These are phyloP conservation scores for Botryotinia calthae DNA, from an alignment of 2,329 filamentous ascomycete genomes.

Conservation along the genomic window DNA sequence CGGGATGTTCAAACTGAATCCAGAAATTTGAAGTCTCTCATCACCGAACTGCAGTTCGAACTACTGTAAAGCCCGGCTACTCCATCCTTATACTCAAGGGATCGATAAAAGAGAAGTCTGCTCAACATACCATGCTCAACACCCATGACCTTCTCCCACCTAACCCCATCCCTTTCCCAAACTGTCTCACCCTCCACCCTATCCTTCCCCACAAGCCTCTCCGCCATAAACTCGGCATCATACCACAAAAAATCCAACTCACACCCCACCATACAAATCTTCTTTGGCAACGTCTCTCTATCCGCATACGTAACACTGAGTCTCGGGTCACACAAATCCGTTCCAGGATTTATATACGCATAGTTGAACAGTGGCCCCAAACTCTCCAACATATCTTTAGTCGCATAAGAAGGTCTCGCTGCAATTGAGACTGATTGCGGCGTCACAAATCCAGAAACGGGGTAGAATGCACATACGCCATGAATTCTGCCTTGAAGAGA, in stretches of 20 bases:
- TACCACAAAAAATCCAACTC: conserved; percentile 32
- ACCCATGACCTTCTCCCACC: conserved; percentile 18
- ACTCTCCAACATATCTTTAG: conserved; percentile 23
- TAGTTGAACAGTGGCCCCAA: conserved; percentile 23
- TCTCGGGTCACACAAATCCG: conserved; percentile 28
- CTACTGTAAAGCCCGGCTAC: not conserved
- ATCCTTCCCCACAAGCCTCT: conserved; percentile 22
- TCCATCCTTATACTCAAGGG: not conserved
- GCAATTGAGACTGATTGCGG: conserved; percentile 34
- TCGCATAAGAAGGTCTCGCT: conserved; percentile 29
- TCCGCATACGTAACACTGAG: conserved; percentile 26
- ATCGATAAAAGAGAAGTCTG: not conserved
- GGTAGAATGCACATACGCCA: conserved; percentile 46
- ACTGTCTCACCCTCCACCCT: conserved; percentile 7
- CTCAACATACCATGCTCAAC: conserved; percentile 18
- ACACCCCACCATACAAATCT: conserved; percentile 26
- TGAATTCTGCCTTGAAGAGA: conserved; percentile 34
- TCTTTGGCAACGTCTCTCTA: conserved; percentile 24
- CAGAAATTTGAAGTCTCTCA: not conserved
- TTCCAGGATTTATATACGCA: conserved; percentile 26
- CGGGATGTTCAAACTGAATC: not conserved
- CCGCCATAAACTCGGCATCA: conserved; percentile 29
- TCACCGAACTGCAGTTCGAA: not conserved
- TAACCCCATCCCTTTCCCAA: conserved; percentile 16
- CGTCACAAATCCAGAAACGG: conserved; percentile 43